Percentiles rank a stretch among this genome's conserved stretches.
These are phyloP conservation scores for Leptosphaerulina australis DNA, from an alignment of 2,329 filamentous ascomycete genomes.

Conservation along the genomic window DNA sequence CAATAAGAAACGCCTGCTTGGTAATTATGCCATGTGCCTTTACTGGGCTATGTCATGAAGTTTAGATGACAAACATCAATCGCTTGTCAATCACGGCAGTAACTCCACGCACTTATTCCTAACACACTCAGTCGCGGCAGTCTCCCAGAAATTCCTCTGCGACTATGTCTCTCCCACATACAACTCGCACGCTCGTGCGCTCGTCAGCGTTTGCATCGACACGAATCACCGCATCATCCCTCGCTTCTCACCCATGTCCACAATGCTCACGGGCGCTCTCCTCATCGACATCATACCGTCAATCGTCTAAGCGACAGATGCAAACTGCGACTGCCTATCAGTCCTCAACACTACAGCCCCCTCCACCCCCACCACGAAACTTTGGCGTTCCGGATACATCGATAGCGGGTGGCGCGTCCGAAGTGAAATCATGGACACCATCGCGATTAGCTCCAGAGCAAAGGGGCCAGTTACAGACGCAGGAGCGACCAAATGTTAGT, in stretches of 20 bases:
- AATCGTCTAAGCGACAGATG: slow-evolving; percentile 53
- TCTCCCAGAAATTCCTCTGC: slow-evolving; percentile 6
- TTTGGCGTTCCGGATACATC: slow-evolving; percentile 65
- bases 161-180: slow-evolving; percentile 43
- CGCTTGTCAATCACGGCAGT: slow-evolving; percentile 17
- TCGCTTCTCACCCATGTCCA: slow-evolving; percentile 44
- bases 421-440: slow-evolving; percentile 56
- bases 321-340: slow-evolving; percentile 70
- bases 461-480: slow-evolving; percentile 20
- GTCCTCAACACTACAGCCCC: slow-evolving; percentile 62
- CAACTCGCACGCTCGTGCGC: slow-evolving; percentile 33
- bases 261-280: slow-evolving; percentile 56
- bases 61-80: slow-evolving; percentile 26
- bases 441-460: slow-evolving; percentile 46
- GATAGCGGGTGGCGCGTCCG: slow-evolving; percentile 60
- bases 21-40: slow-evolving; percentile 25
- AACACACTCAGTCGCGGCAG: slow-evolving; percentile 3
- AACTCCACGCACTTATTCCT: slow-evolving; percentile 8
- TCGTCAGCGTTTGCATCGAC: slow-evolving; percentile 30
- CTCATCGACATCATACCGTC: slow-evolving; percentile 44
- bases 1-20: slow-evolving; percentile 27
- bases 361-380: slow-evolving; percentile 65
- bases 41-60: slow-evolving; percentile 17
- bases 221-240: slow-evolving; percentile 35
- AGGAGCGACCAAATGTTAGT: slow-evolving; percentile 51